These are phyloP conservation scores for Diaporthe humulicola DNA, from an alignment of 2,329 filamentous ascomycete genomes.

Conservation along the genomic window DNA sequence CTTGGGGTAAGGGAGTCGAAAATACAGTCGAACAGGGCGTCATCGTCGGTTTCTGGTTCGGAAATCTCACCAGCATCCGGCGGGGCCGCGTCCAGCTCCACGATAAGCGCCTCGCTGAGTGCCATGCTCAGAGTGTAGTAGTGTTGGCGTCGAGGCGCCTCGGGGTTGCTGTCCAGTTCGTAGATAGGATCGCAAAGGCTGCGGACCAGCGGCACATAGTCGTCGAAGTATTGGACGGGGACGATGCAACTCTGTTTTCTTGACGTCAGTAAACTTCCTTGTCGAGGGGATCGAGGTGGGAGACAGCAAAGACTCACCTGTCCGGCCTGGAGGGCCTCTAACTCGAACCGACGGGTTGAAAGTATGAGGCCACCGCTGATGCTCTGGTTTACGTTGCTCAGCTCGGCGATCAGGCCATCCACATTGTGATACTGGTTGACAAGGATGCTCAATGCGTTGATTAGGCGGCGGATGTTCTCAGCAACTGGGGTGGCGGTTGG, in stretches of 20 bases:
- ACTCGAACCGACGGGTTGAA: constrained; percentile 62
- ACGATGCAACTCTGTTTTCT: constrained; percentile 53
- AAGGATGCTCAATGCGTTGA: constrained; percentile 55
- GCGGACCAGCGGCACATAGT: constrained; percentile 57
- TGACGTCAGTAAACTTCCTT: constrained; percentile 9
- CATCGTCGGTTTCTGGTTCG: constrained; percentile 30
- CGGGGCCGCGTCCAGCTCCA: constrained; percentile 41
- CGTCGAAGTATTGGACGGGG: constrained; percentile 53
- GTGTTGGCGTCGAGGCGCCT: constrained; percentile 50
- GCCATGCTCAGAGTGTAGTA: constrained; percentile 59
- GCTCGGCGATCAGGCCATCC: constrained; percentile 48
- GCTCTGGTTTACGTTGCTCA: constrained; percentile 53
- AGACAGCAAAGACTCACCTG: constrained; percentile 55
- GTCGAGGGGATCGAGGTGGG: neutral
- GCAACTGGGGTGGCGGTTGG: constrained; percentile 50
- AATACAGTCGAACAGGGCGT: constrained; percentile 26
- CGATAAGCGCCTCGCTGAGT: constrained; percentile 57
- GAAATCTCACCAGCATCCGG: constrained; percentile 27
- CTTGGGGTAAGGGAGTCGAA: constrained; percentile 37
- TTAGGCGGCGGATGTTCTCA: constrained; percentile 52
- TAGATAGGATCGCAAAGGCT: constrained; percentile 60
- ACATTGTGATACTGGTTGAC: constrained; percentile 51
- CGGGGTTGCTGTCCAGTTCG: constrained; percentile 45
- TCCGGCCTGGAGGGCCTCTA: constrained; percentile 64
- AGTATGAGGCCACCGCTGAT: constrained; percentile 53